Conservation (phyloP, 306 rosid species). For the Rosa lucieae region DNA sequence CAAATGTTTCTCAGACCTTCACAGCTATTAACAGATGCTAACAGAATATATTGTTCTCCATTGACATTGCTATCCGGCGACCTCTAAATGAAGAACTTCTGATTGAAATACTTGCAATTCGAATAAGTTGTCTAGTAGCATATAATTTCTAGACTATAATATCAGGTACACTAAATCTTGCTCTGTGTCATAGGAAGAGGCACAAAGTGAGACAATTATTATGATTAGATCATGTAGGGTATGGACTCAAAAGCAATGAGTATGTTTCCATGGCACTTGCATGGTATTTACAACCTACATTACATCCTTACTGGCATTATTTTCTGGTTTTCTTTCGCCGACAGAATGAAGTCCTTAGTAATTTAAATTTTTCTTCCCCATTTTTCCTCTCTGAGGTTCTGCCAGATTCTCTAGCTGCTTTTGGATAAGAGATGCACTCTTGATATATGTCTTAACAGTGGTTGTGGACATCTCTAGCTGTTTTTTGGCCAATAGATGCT, state of each 20-base stretch:
- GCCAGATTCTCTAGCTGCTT: too few species aligned
- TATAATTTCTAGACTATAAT: background rate
- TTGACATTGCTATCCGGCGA: background rate
- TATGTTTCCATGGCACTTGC: background rate
- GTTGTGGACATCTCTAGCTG: too few species aligned
- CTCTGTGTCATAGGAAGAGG: background rate
- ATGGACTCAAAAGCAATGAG: background rate
- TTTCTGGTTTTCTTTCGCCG: background rate
- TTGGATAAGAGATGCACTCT: too few species aligned
- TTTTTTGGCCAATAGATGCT: too few species aligned
- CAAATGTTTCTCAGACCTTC: background rate
- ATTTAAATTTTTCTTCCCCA: background rate
- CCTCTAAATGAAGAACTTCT: background rate
- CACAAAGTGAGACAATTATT: background rate
- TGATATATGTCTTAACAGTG: too few species aligned
- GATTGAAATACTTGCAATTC: background rate
- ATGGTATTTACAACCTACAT: background rate
- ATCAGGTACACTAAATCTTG: background rate
- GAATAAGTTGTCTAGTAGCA: background rate
- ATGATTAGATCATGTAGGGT: background rate
- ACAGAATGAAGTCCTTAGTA: background rate
- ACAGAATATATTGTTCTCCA: background rate
- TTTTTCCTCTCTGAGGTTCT: background rate
- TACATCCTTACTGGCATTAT: background rate
- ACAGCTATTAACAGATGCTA: background rate